Evolutionary conservation across 1,284 basidiomycete species (phyloP).

Genomic region (Trichosporon sp.): DNA sequence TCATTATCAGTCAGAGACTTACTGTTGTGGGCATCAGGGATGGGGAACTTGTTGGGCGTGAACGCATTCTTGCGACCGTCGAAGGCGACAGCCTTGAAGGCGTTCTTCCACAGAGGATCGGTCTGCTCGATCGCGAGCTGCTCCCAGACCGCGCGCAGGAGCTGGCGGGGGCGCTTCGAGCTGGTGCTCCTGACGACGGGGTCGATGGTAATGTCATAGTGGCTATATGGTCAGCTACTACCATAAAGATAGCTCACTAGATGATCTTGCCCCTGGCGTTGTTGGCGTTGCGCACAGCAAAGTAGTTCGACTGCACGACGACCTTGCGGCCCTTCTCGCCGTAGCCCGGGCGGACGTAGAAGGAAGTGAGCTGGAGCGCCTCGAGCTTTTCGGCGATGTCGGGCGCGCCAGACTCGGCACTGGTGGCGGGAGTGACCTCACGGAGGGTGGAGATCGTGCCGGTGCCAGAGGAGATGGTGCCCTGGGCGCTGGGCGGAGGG

Average conservation of each 20-base stretch:
- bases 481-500: neutral
- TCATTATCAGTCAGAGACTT: neutral
- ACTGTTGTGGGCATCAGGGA: slow-evolving; percentile 29
- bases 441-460: neutral
- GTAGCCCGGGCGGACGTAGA: slow-evolving; percentile 35
- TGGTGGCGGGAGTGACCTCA: neutral
- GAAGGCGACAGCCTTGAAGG: slow-evolving; percentile 30
- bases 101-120: slow-evolving; percentile 19
- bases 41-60: slow-evolving; percentile 35
- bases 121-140: slow-evolving; percentile 29
- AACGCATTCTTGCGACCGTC: slow-evolving; percentile 42
- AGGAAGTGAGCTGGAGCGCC: slow-evolving; percentile 27
- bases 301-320: slow-evolving; percentile 34
- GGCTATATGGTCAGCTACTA: slow-evolving; percentile 21
- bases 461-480: neutral
- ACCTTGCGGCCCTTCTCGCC: slow-evolving; percentile 26
- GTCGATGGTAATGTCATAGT: slow-evolving; percentile 47
- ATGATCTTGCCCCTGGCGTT: slow-evolving; percentile 32
- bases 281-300: slow-evolving; percentile 26
- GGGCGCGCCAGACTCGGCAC: neutral
- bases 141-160: slow-evolving; percentile 34
- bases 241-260: slow-evolving; percentile 23
- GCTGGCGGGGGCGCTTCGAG: slow-evolving; percentile 29
- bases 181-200: slow-evolving; percentile 41
- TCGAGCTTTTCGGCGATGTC: slow-evolving; percentile 20